A percentile compares a stretch with the other conserved stretches of the same genome.
Conservation (phyloP, 2,329 filamentous ascomycete genomes). For the Bertia moriformis region DNA sequence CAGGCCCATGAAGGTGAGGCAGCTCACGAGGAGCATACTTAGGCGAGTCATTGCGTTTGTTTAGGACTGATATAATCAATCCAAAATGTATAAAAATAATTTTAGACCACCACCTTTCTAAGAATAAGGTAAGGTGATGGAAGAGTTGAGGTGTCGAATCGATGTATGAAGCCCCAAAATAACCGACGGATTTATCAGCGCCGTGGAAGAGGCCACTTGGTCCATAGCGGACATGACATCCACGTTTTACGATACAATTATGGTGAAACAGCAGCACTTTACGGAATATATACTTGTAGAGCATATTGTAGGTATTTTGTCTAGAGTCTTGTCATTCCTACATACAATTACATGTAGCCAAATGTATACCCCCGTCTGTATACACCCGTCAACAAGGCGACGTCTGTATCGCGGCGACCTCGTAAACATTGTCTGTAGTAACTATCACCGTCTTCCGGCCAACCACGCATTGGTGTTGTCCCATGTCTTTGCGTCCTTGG, state of each 20-base stretch:
- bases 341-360: too few species aligned
- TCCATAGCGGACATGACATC: too few species aligned
- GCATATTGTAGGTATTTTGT: too few species aligned
- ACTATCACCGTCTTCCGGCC: background rate
- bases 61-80: background rate
- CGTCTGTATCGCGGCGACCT: too few species aligned
- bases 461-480: background rate
- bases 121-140: background rate
- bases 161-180: background rate
- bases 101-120: background rate
- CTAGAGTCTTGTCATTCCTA: too few species aligned
- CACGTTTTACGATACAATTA: too few species aligned
- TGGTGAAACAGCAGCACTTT: too few species aligned
- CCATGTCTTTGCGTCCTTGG: background rate
- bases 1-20: constrained; percentile 33
- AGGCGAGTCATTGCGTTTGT: background rate
- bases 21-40: background rate
- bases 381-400: too few species aligned
- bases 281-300: too few species aligned
- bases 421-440: too few species aligned
- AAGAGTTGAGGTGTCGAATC: background rate
- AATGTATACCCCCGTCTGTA: too few species aligned
- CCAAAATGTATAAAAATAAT: background rate
- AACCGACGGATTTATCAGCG: background rate
- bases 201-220: background rate